Evolutionary conservation across 1,284 basidiomycete species (phyloP), one percentile per base, ranked within the genome.

Genomic region (Leucocoprinus gongylophorus): DNA sequence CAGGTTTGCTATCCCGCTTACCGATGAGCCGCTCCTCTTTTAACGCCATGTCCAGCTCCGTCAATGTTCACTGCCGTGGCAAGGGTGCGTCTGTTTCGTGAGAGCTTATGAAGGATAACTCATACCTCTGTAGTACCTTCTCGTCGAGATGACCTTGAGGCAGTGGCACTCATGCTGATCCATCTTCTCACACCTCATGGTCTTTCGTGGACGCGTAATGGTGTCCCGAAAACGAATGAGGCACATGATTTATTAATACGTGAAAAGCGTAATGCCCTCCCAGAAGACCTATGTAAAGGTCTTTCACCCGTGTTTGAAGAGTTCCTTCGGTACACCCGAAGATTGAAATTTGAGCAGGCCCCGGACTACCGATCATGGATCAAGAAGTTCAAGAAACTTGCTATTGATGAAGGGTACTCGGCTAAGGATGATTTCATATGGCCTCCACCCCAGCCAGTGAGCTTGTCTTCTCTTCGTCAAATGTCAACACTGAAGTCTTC

Each of bases 101-200:
- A 13, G n/a, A 38, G 37, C 18, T n/a, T 18, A 29, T 26, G 15
- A 17, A 18, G 33, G 17, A 35, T 1, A 8, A 30, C 53, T 44
- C 21, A 51, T 32, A 45, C 28, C 38, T 30, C 49, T 15, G 52
- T 62, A 85, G 85, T 87, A 17, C 84, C 85, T 18, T 83, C 85
- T 51, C 76, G 85, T 42, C 74, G 85, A 55, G 85, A 88, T 60
- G 85, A 88, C 61, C 72, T 88, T 48, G 85, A 88, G 65, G 85
- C 85, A 0, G 72, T 77, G 28, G 84, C 83, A 2, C 71, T 88
- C 33, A 85, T 88, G 83, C 72, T 88, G 53, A 84, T 88, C 53
- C 85, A 88, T 62, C 72, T 88, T 17, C 71, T 88, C 39, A 88
- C 81, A 2, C 84, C 86, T 2, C 74, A 77, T n/a, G 85, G 85